These are phyloP conservation scores for Arachis hypogaea DNA, from an alignment of 306 rosid species.

Conservation along the genomic window DNA sequence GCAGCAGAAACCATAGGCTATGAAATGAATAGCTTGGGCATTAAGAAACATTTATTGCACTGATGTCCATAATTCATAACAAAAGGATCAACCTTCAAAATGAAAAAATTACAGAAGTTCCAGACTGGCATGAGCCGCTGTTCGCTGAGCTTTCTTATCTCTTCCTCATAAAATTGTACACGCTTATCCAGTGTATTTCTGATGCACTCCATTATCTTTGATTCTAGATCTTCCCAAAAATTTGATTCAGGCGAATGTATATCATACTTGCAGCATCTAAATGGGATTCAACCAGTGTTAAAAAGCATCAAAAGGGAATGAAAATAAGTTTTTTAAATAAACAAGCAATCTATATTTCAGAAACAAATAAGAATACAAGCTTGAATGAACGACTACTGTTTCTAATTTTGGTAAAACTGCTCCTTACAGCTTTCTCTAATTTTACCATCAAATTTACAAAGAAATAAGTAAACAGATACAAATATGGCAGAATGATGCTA, in stretches of 20 bases:
- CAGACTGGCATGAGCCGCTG: slow-evolving; percentile 97
- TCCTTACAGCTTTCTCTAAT: slow-evolving; percentile 18
- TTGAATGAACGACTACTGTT: slow-evolving; percentile 26
- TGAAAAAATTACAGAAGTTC: slow-evolving; percentile 98
- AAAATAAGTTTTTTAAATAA: slow-evolving; percentile 31
- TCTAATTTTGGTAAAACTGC: slow-evolving; percentile 12
- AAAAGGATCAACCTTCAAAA: slow-evolving; percentile 78
- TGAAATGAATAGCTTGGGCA: slow-evolving; percentile 36
- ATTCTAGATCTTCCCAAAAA: slow-evolving; percentile 97
- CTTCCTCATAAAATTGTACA: slow-evolving; percentile 96
- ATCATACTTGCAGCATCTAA: slow-evolving; percentile 96
- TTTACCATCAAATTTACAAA: slow-evolving; percentile 32
- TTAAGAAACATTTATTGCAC: slow-evolving; percentile 37
- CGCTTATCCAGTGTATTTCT: slow-evolving; percentile 97
- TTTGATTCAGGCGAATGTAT: slow-evolving; percentile 77
- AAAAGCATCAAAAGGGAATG: slow-evolving; percentile 35
- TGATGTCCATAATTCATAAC: slow-evolving; percentile 39
- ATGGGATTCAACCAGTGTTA: slow-evolving; percentile 42
- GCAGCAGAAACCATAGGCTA: slow-evolving; percentile 34
- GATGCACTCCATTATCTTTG: slow-evolving; percentile 86
- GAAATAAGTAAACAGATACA: slow-evolving; percentile 3
- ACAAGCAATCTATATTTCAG: slow-evolving; percentile 8
- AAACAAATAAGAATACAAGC: slow-evolving; percentile 38
- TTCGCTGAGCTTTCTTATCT: slow-evolving; percentile 97
- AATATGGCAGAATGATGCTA: slow-evolving; percentile 9